phyloP scores from a whole-genome alignment of 768 basidiomycete species.

The Mycena metata region DNA sequence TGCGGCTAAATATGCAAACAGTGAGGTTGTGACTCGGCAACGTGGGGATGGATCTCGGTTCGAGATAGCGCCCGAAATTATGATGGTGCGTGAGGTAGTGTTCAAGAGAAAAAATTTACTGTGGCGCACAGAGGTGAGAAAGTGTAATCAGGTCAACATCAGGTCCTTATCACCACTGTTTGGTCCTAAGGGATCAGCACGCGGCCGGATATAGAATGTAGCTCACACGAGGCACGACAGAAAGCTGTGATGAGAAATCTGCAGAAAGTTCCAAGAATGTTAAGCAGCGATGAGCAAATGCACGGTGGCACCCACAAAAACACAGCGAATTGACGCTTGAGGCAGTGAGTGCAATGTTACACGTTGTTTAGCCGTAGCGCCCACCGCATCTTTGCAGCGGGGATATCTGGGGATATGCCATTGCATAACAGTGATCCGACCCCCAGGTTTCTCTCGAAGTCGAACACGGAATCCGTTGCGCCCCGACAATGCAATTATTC shows the following conservation, averaged over 20 bases:
- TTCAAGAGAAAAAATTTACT: background rate
- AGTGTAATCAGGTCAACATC: background rate
- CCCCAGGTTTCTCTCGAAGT: too few species aligned
- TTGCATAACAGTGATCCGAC: background rate
- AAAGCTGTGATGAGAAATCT: conserved; percentile 11
- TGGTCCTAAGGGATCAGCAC: background rate
- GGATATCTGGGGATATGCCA: too few species aligned
- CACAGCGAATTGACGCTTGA: conserved; percentile 9
- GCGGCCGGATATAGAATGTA: conserved; percentile 8
- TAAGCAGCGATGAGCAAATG: conserved; percentile 14
- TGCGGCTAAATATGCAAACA: too few species aligned
- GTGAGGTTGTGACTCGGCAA: conserved; percentile 11
- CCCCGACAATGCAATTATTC: conserved; percentile 4
- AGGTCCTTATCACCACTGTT: conserved; percentile 13
- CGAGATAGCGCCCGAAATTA: conserved; percentile 17
- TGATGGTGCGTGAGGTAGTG: conserved; percentile 4
- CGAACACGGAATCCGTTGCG: background rate
- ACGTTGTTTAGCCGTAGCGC: conserved; percentile 19
- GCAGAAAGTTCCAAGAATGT: background rate
- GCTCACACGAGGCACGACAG: conserved; percentile 13
- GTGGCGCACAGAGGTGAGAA: conserved; percentile 32
- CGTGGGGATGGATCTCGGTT: conserved; percentile 46
- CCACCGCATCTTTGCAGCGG: too few species aligned
- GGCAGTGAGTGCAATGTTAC: conserved; percentile 21
- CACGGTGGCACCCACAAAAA: conserved; percentile 17